Percentiles rank a stretch among this genome's conserved stretches.
These are phyloP conservation scores for Gleditsia sinensis DNA, from an alignment of 306 rosid species.

Conservation along the genomic window DNA sequence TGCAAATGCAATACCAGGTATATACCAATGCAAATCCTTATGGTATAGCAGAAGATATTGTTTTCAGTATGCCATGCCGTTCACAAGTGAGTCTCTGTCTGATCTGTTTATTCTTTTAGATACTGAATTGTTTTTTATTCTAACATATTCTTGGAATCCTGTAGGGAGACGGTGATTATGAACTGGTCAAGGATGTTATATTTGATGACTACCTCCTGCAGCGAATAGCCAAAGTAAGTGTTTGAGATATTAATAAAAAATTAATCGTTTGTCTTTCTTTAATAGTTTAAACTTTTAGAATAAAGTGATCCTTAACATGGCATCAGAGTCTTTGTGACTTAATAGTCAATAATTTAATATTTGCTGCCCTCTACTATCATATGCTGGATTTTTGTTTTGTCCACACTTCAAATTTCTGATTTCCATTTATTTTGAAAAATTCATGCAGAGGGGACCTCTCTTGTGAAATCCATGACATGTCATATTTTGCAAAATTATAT, in stretches of 20 bases:
- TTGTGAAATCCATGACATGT: neutral
- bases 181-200: conserved; percentile 74
- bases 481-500: neutral
- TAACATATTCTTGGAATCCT: neutral
- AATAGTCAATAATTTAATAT: too few species aligned
- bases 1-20: conserved; percentile 53
- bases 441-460: too few species aligned
- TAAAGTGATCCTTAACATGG: too few species aligned
- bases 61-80: conserved; percentile 98
- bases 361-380: too few species aligned
- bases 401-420: too few species aligned
- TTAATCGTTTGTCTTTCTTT: too few species aligned
- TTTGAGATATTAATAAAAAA: too few species aligned
- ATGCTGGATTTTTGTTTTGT: too few species aligned
- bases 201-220: conserved; percentile 81
- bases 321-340: too few species aligned
- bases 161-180: conserved; percentile 97
- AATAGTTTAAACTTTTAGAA: too few species aligned
- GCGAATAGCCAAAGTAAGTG: conserved; percentile 72
- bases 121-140: neutral
- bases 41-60: conserved; percentile 86
- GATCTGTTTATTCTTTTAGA: conserved; percentile 9
- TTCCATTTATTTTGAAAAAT: too few species aligned
- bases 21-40: conserved; percentile 87
- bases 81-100: conserved; percentile 61